Percentiles rank a stretch among this genome's conserved stretches.
Evolutionary conservation across 441 rosid species (phyloP).

Genomic region (Populus trichocarpa): DNA sequence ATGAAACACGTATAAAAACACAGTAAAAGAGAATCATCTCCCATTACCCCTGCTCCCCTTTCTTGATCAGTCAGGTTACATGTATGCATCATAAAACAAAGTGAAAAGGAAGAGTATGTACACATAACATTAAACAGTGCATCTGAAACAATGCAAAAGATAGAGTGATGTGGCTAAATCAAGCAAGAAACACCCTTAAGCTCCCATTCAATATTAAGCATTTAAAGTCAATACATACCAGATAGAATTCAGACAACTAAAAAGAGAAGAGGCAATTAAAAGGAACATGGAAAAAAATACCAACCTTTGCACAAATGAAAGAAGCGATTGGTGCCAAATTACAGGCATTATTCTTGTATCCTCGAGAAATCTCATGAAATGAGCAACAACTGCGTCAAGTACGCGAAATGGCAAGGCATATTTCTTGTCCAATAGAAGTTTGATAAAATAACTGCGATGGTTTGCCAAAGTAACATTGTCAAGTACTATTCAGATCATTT

Average conservation of each 20-base stretch:
- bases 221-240: neutral
- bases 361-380: conserved; percentile 70
- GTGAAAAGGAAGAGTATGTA: neutral
- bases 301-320: conserved; percentile 82
- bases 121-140: neutral
- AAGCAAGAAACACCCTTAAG: neutral
- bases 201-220: neutral
- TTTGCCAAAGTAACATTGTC: conserved; percentile 7
- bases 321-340: conserved; percentile 93
- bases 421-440: conserved; percentile 87
- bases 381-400: conserved; percentile 72
- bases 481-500: neutral
- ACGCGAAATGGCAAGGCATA: conserved; percentile 82
- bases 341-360: conserved; percentile 88
- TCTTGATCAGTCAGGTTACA: neutral
- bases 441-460: conserved; percentile 71
- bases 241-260: neutral
- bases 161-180: neutral
- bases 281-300: conserved; percentile 10
- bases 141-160: neutral
- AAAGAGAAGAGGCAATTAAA: neutral
- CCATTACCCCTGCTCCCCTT: neutral
- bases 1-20: neutral
- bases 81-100: neutral
- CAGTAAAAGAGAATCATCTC: neutral